Base-by-base conservation (phyloP, 805 yeast genomes). In the Metschnikowia noctiluminum region DNA sequence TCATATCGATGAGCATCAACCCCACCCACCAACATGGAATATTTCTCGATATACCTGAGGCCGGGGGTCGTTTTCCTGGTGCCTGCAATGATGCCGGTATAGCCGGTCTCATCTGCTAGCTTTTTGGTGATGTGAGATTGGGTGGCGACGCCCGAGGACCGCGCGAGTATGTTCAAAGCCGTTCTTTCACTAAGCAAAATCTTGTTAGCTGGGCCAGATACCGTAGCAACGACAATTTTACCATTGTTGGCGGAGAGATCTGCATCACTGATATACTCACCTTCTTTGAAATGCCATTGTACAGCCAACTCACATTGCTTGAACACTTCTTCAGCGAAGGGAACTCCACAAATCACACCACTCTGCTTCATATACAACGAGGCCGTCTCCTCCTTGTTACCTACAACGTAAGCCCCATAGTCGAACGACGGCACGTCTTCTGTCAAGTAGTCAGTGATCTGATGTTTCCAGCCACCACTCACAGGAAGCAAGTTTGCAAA, bases 61-160 rank as follows among this genome's bases (percentile, higher is more conserved):
- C 98, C 98, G 0, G 98, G 98, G 0, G 98, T 92, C n/a, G 97
- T 92, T 69, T 91, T 91, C 63, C 98, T 80, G 1, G 98, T 91
- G 7, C 97, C 98, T 0, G 98, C 97, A 63, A 91, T 89, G 26
- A 85, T 77, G 0, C 98, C 98, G 3, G 70, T 70, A 62, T 82
- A 92, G 0, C 95, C 94, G 5, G 78, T 69, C 38, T 77, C 68
- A 48, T 82, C 77, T 1, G 97, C 96, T 49, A 80, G 65, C 6
- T 68, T 61, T 45, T 82, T 70, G 3, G 91, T 78, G 28, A 70
- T 66, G 44, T 71, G 66, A 0, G 94, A 82, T 51, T 82, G 82
- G 0, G 96, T 87, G 9, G 97, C 96, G 39, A 91, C 79, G 1
- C 98, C 98, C 3, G 96, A 85, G 32, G 89, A 73, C 61, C 98